These are phyloP conservation scores for Cucumis sativus DNA, from an alignment of 306 rosid genomes.

Conservation along the genomic window DNA sequence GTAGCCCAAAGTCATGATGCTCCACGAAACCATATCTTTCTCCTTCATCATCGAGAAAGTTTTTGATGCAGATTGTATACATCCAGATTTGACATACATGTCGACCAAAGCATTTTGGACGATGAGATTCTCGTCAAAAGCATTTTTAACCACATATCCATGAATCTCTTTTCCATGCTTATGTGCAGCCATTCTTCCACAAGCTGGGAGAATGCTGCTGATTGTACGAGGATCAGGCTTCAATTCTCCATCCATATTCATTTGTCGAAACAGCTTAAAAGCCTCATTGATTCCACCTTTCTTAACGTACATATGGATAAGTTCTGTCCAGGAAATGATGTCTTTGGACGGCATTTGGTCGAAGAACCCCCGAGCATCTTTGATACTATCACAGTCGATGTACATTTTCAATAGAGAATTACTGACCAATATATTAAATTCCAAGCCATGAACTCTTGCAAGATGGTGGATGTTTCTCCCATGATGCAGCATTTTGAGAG, in stretches of 20 bases:
- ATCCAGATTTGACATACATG: constrained; percentile 63
- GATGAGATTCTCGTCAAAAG: constrained; percentile 25
- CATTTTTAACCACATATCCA: constrained; percentile 43
- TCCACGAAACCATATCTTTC: constrained; percentile 48
- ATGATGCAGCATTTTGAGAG: constrained; percentile 22
- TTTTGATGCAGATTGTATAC: constrained; percentile 29
- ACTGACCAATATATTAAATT: constrained; percentile 41
- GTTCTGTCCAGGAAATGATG: constrained; percentile 50
- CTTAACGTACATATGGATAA: constrained; percentile 38
- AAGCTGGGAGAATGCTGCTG: constrained; percentile 56
- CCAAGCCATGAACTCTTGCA: constrained; percentile 34
- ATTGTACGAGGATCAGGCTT: constrained; percentile 32
- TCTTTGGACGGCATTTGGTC: constrained; percentile 39
- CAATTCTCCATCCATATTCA: constrained; percentile 30
- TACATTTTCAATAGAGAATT: constrained; percentile 61
- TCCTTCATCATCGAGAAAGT: constrained; percentile 29
- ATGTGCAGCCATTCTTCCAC: constrained; percentile 45
- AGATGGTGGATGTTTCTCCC: constrained; percentile 35
- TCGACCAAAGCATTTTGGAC: constrained; percentile 54
- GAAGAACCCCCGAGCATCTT: constrained; percentile 33
- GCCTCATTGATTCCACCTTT: constrained; percentile 53
- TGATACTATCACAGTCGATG: constrained; percentile 34
- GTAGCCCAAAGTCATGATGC: constrained; percentile 46
- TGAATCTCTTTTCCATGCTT: constrained; percentile 62
- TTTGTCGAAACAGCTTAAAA: constrained; percentile 39